Evolutionary conservation across 2,329 filamentous ascomycete genomes (phyloP).

Genomic region (Thielaviopsis populi): DNA sequence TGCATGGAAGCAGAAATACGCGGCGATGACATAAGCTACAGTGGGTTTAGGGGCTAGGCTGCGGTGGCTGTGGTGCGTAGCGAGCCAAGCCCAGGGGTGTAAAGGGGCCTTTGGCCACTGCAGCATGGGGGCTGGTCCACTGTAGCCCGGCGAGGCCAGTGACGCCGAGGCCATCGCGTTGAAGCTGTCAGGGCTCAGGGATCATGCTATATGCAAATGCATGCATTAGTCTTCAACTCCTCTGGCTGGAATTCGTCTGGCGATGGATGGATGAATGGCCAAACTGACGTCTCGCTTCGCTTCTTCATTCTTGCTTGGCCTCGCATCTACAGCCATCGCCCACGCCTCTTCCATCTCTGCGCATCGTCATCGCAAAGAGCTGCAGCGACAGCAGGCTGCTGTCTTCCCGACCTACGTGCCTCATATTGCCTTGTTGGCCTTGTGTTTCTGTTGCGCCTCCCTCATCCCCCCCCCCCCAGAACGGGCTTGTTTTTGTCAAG

Average conservation of each 20-base stretch:
- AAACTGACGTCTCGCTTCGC: neutral
- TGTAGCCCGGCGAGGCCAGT: neutral
- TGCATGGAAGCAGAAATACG: neutral
- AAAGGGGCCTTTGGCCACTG: neutral
- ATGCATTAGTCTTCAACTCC: neutral
- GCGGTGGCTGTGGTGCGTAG: neutral
- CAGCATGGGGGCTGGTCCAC: neutral
- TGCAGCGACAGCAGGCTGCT: neutral
- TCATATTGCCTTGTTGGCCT: neutral
- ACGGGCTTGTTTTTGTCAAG: too few relatives aligned
- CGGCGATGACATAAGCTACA: neutral
- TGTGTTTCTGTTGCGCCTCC: neutral
- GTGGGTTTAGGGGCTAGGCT: neutral
- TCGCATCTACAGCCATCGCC: neutral
- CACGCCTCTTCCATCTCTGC: neutral
- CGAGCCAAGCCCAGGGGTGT: neutral
- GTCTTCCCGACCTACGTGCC: too few relatives aligned
- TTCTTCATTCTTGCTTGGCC: neutral
- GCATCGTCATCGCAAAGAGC: neutral
- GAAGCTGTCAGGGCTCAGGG: neutral
- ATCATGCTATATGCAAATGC: neutral
- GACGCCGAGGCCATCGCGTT: neutral
- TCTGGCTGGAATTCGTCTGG: neutral
- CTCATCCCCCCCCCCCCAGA: too few relatives aligned
- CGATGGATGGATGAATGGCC: neutral